phyloP scores from a whole-genome alignment of 176 grass and related monocot genomes.

The Saccharum spontaneum region DNA sequence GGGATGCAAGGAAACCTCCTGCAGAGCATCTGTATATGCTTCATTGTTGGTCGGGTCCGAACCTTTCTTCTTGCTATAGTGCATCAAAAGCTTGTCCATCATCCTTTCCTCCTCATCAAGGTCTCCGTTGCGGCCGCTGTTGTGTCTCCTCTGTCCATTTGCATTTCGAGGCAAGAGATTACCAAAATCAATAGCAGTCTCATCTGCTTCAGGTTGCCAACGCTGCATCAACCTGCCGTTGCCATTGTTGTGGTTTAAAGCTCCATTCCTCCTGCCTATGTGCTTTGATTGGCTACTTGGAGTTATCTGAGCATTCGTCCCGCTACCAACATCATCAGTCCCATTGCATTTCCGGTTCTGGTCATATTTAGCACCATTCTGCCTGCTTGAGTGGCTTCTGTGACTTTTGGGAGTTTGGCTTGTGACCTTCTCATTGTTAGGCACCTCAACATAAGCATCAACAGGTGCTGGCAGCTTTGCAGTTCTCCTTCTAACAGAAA shows the following conservation, averaged over 20 bases:
- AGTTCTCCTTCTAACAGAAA: slow-evolving; percentile 68
- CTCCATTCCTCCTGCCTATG: slow-evolving; percentile 36
- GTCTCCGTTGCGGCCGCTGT: background rate
- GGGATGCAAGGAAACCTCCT: slow-evolving; percentile 21
- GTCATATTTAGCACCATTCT: slow-evolving; percentile 25
- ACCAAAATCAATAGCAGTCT: slow-evolving; percentile 64
- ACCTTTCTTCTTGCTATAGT: slow-evolving; percentile 78
- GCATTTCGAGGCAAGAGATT: slow-evolving; percentile 45
- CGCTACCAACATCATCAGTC: slow-evolving; percentile 23
- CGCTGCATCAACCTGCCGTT: slow-evolving; percentile 24
- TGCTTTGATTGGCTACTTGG: slow-evolving; percentile 34
- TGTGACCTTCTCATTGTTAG: slow-evolving; percentile 41
- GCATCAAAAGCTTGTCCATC: slow-evolving; percentile 72
- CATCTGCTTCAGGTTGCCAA: slow-evolving; percentile 35
- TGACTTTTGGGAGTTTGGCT: slow-evolving; percentile 30
- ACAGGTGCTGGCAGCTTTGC: slow-evolving; percentile 28
- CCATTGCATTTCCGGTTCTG: slow-evolving; percentile 8
- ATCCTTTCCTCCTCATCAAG: slow-evolving; percentile 72
- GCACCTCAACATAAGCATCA: slow-evolving; percentile 16
- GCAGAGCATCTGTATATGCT: background rate
- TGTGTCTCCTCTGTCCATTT: slow-evolving; percentile 30
- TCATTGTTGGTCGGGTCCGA: slow-evolving; percentile 23
- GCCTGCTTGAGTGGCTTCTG: slow-evolving; percentile 40
- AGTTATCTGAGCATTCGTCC: slow-evolving; percentile 32
- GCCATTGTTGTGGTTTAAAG: slow-evolving; percentile 30